Conservation (phyloP, 805 yeast genomes). For the Debaryomyces tyrocola region DNA sequence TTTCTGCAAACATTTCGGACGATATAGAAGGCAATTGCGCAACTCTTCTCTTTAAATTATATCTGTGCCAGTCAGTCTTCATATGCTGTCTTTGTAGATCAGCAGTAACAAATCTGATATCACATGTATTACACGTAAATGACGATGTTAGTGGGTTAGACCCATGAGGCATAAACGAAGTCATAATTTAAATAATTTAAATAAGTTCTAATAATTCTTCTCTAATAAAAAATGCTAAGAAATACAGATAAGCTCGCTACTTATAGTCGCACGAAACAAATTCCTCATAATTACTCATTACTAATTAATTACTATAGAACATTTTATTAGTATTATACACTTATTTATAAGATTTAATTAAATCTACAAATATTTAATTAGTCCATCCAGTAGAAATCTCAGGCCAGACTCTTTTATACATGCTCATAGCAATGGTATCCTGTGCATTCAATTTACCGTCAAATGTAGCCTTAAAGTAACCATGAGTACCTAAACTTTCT, state of each 20-base stretch:
- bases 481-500: slow-evolving; percentile 96
- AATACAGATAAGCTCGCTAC: too few species aligned
- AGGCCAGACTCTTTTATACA: slow-evolving; percentile 96
- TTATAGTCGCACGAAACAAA: too few species aligned
- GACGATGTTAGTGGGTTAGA: slow-evolving; percentile 22
- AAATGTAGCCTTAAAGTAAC: slow-evolving; percentile 93
- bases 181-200: slow-evolving; percentile 1
- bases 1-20: slow-evolving; percentile 68
- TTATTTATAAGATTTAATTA: not conserved
- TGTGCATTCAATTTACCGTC: slow-evolving; percentile 89
- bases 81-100: slow-evolving; percentile 42
- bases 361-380: slow-evolving; percentile 13
- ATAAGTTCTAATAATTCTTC: not conserved
- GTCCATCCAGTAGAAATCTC: slow-evolving; percentile 37
- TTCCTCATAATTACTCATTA: too few species aligned
- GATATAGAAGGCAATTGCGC: slow-evolving; percentile 68
- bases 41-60: slow-evolving; percentile 44
- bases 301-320: too few species aligned
- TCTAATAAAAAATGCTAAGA: too few species aligned
- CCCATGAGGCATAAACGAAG: slow-evolving; percentile 19
- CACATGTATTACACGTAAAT: slow-evolving; percentile 43
- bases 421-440: slow-evolving; percentile 90
- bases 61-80: slow-evolving; percentile 49
- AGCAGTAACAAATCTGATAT: slow-evolving; percentile 36
- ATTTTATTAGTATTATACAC: not conserved